phyloP scores from a whole-genome alignment of 1,284 basidiomycete species.

The Uromyces viciae-fabae region DNA sequence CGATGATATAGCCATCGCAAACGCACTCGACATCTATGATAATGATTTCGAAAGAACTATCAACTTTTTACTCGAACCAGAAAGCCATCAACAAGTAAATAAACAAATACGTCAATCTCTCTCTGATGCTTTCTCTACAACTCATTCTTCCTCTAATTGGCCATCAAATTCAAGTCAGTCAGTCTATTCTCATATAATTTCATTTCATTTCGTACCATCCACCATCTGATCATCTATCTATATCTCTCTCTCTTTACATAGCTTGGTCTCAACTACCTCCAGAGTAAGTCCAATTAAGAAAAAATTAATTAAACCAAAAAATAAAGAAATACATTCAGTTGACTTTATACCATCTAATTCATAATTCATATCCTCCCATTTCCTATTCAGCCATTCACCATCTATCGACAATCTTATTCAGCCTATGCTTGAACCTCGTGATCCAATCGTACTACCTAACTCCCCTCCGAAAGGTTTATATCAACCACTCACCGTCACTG shows the following conservation, averaged over 20 bases:
- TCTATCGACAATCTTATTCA: neutral
- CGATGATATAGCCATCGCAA: conserved; percentile 11
- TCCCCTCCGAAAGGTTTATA: conserved; percentile 42
- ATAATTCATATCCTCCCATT: neutral
- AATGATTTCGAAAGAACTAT: conserved; percentile 35
- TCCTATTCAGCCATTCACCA: neutral
- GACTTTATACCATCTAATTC: neutral
- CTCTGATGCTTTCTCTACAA: conserved; percentile 28
- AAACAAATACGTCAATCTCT: conserved; percentile 30
- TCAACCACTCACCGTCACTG: conserved; percentile 42
- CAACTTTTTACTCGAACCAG: conserved; percentile 30
- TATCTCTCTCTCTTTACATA: neutral
- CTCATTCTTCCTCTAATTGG: neutral
- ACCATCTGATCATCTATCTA: neutral
- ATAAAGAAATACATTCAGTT: neutral
- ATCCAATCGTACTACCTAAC: conserved; percentile 42
- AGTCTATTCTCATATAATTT: neutral
- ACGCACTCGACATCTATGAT: conserved; percentile 20
- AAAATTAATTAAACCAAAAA: neutral
- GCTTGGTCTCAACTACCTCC: conserved; percentile 16
- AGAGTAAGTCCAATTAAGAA: conserved; percentile 3
- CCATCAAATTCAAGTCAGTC: conserved; percentile 1
- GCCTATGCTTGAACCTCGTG: conserved; percentile 26
- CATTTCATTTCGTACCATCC: neutral
- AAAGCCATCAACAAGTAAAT: neutral